Percentiles rank a stretch among this genome's conserved stretches.
phyloP scores from a whole-genome alignment of 2,329 filamentous ascomycete species.

The Leptographium procerum region DNA sequence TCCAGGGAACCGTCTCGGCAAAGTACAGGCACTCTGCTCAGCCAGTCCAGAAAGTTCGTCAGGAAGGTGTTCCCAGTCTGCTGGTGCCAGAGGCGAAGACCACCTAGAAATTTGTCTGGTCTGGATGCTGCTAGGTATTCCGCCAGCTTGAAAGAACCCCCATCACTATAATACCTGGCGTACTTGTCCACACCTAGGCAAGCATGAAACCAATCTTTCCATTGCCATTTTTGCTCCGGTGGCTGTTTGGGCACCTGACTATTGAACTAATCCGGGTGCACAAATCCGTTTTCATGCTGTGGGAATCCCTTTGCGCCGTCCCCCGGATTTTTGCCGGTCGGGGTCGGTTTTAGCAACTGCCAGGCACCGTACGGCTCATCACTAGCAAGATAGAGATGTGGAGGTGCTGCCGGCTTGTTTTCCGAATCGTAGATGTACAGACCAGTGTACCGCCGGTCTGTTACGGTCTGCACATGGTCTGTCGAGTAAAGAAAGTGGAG shows the following conservation, averaged over 20 bases:
- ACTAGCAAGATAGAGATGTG: slow-evolving; percentile 9
- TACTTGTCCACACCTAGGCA: no score
- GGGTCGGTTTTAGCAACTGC: slow-evolving; percentile 9
- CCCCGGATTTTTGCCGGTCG: slow-evolving; percentile 1
- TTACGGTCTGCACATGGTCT: not conserved
- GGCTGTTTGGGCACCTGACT: no score
- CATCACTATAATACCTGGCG: no score
- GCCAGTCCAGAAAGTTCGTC: slow-evolving; percentile 5
- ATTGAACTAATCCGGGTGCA: slow-evolving; percentile 10
- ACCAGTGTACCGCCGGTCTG: not conserved
- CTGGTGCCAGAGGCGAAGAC: no score
- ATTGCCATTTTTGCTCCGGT: no score
- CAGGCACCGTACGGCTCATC: slow-evolving; percentile 10
- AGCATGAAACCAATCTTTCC: no score
- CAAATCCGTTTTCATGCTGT: not conserved
- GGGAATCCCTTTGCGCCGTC: slow-evolving; percentile 6
- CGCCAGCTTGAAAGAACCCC: no score
- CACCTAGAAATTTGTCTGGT: no score
- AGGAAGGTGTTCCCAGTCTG: no score
- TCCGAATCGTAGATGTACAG: not conserved
- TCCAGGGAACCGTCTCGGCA: not conserved
- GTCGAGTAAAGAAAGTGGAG: no score
- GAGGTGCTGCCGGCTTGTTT: not conserved
- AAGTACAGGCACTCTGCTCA: not conserved
- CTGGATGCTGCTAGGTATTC: no score